These are phyloP conservation scores for Pseudisothecium myosuroides DNA, from an alignment of 225 moss, liverwort and hornwort genomes.

Conservation along the genomic window DNA sequence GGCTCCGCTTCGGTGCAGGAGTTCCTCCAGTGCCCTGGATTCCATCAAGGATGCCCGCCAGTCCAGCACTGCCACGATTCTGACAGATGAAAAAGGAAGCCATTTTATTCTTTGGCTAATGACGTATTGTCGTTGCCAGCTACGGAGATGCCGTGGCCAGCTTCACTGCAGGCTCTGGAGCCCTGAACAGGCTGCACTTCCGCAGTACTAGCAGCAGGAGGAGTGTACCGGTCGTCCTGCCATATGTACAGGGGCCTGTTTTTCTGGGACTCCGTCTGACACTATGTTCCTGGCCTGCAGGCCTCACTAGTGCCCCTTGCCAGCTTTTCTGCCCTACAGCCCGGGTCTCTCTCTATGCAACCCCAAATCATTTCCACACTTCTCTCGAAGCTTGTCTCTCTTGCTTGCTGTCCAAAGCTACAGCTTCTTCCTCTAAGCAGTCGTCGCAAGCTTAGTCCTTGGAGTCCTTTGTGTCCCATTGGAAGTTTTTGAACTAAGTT, in stretches of 20 bases:
- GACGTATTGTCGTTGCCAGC: slow-evolving; percentile 4
- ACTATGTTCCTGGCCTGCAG: background rate
- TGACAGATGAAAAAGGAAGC: background rate
- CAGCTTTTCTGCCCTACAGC: background rate
- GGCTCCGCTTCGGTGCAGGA: background rate
- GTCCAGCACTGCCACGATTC: background rate
- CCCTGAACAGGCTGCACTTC: background rate
- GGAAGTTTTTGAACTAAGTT: background rate
- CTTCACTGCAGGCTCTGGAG: background rate
- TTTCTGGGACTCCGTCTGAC: background rate
- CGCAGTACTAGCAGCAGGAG: background rate
- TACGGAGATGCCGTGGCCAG: background rate
- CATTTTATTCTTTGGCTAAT: background rate
- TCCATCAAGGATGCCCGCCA: background rate
- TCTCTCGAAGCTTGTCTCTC: background rate
- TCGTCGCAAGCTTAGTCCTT: background rate
- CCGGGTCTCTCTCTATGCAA: background rate
- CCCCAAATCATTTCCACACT: background rate
- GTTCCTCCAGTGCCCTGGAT: background rate
- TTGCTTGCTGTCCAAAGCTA: background rate
- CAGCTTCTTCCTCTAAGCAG: background rate
- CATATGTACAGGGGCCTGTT: background rate
- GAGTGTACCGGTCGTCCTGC: background rate
- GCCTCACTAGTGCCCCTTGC: background rate
- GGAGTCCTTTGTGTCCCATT: background rate